Base-by-base conservation (phyloP, 1,284 basidiomycete genomes). In the Spongispora temasekensis region DNA sequence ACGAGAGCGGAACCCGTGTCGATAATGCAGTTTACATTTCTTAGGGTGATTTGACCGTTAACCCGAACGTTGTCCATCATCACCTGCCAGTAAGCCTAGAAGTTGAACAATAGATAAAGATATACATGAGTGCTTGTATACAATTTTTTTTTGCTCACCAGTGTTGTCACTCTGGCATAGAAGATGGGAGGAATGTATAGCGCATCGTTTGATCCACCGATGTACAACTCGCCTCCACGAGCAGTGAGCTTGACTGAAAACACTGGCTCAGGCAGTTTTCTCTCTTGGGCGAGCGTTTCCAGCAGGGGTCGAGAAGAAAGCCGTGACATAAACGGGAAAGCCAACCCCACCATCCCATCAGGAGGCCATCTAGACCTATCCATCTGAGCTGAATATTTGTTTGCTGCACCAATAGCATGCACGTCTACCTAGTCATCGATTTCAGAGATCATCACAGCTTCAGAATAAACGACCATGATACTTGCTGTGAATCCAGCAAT, bases 1-100 rank as follows among this genome's bases (percentile, higher is more conserved):
- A 85, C 76, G 66, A 83, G 70, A 54, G 84, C 79, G 27, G 80
- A 78, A 58, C 79, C 78, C 10, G 74, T 77, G 65, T 81, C 79
- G 58, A 80, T 76, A 68, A 79, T 72, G 21, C 73, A 73, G 13
- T 64, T 59, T 17, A 67, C 12, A 10, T 44, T 21, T 15, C 28
- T 64, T 46, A 67, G 9, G 17, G 68, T 27, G 0, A 62, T 35
- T 32, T 59, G 37, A 3, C 61, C 65, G 25, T 64, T 58, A 13
- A 66, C 59, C 21, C 50, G 5, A 0, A 71, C 25, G 40, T 44
- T 52, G n/a, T 70, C 71, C 52, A 75, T 61, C 2, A 48, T 46
- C 23, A 74, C 64, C 57, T 76, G 50, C 75, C 75, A 76, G 60
- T 65, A 76, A 21, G 65, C 73, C 67, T 71, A 42, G 31, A 25